Evolutionary conservation across 106 monocot genomes (phyloP).

Genomic region (Allium fistulosum): DNA sequence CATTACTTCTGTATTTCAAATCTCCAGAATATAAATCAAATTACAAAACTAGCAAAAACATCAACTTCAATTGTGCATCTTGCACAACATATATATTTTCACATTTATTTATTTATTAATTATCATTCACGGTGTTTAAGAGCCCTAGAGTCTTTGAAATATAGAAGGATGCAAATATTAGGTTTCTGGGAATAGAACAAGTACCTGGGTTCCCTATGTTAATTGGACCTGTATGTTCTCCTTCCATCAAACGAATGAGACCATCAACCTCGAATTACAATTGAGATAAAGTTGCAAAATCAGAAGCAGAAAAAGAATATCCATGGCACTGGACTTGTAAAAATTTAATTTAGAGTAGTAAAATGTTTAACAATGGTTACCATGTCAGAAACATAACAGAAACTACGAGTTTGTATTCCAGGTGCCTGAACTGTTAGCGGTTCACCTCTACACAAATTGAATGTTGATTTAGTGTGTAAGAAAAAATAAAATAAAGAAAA

Average conservation of each 20-base stretch:
- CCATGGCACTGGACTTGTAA: neutral
- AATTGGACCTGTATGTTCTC: conserved; percentile 56
- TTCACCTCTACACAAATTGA: conserved; percentile 25
- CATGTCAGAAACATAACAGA: conserved; percentile 69
- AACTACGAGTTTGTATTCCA: conserved; percentile 64
- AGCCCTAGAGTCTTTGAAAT: neutral
- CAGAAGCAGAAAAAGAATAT: neutral
- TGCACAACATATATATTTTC: neutral
- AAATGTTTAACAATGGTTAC: conserved; percentile 12
- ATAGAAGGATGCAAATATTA: neutral
- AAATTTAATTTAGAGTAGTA: neutral
- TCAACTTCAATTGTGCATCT: neutral
- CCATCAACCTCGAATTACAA: conserved; percentile 42
- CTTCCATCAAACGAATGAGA: conserved; percentile 63
- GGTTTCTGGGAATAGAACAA: neutral
- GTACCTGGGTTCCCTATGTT: conserved; percentile 68
- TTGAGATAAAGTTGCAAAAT: neutral
- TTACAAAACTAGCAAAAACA: neutral
- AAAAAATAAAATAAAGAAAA: neutral
- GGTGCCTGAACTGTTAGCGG: conserved; percentile 48
- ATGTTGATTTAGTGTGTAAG: neutral
- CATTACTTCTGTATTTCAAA: neutral
- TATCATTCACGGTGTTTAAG: neutral
- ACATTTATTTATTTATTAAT: neutral
- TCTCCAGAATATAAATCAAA: neutral